Conservation (phyloP, 2,329 filamentous ascomycete species). For the Neofusicoccum parvum region DNA sequence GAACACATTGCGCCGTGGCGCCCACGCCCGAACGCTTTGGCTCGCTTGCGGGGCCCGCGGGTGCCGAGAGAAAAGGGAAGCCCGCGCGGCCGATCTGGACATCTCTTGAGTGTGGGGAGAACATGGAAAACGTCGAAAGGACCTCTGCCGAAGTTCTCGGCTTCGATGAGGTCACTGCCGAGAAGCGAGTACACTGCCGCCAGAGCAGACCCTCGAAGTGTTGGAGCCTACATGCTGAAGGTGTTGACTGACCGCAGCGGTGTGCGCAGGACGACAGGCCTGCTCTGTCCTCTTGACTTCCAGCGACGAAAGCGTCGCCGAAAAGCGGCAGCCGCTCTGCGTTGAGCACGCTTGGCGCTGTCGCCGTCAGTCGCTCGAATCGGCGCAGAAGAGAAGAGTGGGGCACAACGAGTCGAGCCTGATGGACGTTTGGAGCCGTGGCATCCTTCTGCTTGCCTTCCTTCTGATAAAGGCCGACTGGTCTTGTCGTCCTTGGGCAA, state of each 20-base stretch:
- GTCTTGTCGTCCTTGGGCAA: too few relatives aligned
- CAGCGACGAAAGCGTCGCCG: not conserved
- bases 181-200: not conserved
- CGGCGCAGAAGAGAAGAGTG: not conserved
- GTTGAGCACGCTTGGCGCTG: not conserved
- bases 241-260: too few relatives aligned
- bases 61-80: not conserved
- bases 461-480: not conserved
- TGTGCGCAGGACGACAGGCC: too few relatives aligned
- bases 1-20: not conserved
- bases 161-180: not conserved
- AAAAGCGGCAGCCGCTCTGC: not conserved
- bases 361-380: not conserved
- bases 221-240: too few relatives aligned
- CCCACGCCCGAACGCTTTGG: not conserved
- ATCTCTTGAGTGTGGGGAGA: not conserved
- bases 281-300: not conserved
- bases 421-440: too few relatives aligned
- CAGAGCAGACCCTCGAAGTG: too few relatives aligned
- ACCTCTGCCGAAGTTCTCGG: not conserved
- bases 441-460: not conserved
- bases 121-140: not conserved
- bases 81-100: not conserved
- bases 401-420: not conserved
- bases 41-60: slow-evolving; percentile 1